Base-by-base conservation (phyloP, 2,329 filamentous ascomycete species). In the Xylaria arbuscula region DNA sequence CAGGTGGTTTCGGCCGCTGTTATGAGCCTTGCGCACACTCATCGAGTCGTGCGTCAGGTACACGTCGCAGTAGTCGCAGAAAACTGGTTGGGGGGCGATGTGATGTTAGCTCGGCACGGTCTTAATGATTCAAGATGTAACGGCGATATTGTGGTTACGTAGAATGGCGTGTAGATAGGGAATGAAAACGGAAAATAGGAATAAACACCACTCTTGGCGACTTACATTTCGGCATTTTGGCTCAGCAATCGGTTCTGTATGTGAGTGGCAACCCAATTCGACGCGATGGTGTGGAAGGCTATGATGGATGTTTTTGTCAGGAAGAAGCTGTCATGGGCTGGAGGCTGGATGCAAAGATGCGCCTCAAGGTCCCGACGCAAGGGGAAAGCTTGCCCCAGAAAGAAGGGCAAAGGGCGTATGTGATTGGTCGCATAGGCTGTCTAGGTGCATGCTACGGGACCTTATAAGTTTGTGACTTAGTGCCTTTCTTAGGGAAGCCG, bases 11-110 rank as follows among this genome's bases (percentile, higher is more conserved):
- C 95, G 90, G 71, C 96, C 96, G 80, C 90, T 92, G 86, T 99
- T 99, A 83, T 99, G 96, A 58, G 96, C 96, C 85, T 98, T 98
- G 77, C 96, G 94, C 83, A 99, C 96, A 83, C 94, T 97, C 95
- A 98, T 98, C 54, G 94, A 97, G 87, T 99, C 96, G 88, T 99
- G 96, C 74, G 96, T 99, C 76, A 99, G 92, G 88, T 99, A 99
- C 82, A 99, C 96, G 92, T 99, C 96, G 88, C 96, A 99, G 83
- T 99, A 99, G 82, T 99, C 96, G 87, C 94, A 93, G 81, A 93
- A 93, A 88, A 92, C 90, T 93, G 40, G 78, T 65, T 17, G 59
- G 51, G 7, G 7, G 47, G 38, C 4, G 66, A 50, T 24, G 32
- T 24, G 48, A 72, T 64, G 73, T 74, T 75, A 75, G 72, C 57